Percentiles rank a stretch among this genome's conserved stretches.
Evolutionary conservation across 2,329 filamentous ascomycete species (phyloP).

Genomic region (Phialophora tarda): DNA sequence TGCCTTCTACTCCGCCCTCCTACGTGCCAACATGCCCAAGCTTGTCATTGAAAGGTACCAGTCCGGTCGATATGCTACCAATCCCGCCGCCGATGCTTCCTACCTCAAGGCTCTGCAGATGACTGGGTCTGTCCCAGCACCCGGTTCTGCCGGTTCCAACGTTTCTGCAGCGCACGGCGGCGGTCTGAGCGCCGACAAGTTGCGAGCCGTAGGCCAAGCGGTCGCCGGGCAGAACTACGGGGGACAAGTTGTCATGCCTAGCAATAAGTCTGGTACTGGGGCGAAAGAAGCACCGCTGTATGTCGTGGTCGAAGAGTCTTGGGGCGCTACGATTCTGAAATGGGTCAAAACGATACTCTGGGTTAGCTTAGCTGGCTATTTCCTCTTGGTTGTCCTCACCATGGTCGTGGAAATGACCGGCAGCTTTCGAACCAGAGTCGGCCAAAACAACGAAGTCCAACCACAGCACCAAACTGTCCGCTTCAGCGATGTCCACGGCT

Average conservation of each 20-base stretch:
- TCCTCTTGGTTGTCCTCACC: constrained; percentile 77
- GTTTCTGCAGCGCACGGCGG: constrained; percentile 5
- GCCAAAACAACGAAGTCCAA: constrained; percentile 81
- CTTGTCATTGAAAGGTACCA: constrained; percentile 91
- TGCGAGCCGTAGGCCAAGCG: constrained; percentile 81
- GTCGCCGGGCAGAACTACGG: constrained; percentile 70
- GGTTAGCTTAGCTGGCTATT: constrained; percentile 79
- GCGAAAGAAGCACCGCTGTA: constrained; percentile 86
- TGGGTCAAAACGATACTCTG: constrained; percentile 86
- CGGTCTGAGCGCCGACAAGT: constrained; percentile 63
- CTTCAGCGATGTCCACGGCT: constrained; percentile 94
- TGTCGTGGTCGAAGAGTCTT: constrained; percentile 91
- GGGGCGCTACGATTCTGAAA: constrained; percentile 78
- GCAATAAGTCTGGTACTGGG: constrained; percentile 64
- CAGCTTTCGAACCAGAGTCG: constrained; percentile 67
- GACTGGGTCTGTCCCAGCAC: constrained; percentile 54
- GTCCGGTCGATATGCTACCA: constrained; percentile 82
- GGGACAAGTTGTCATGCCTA: constrained; percentile 60
- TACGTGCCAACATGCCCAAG: constrained; percentile 90
- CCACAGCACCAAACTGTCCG: constrained; percentile 89
- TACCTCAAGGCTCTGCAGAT: constrained; percentile 76
- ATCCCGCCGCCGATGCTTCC: constrained; percentile 74
- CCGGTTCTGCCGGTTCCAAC: constrained; percentile 33
- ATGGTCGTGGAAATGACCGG: constrained; percentile 82
- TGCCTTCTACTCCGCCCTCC: constrained; percentile 87